Base-by-base conservation (phyloP, 371 early-diverging fungal species). In the Haplosporangium sp. region DNA sequence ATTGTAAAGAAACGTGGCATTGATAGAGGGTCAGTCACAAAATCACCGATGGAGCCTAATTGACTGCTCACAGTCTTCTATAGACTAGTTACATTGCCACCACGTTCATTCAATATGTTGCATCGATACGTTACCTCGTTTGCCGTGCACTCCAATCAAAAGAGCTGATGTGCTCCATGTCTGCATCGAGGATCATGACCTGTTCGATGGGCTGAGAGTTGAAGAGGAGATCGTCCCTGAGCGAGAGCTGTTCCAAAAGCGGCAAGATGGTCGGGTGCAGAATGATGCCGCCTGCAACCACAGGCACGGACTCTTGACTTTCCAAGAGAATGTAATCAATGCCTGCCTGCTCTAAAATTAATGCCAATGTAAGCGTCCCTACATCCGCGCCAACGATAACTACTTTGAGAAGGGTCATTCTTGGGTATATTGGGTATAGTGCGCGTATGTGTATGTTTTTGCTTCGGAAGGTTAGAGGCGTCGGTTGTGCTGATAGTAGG, bases 161-260 rank as follows among this genome's bases (percentile, higher is more conserved):
- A 10, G 59, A 53, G 18, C 52, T 59, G 37, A 75, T 65, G 18
- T 47, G 36, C 14, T 69, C 70, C 67, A 69, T 69, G n/a, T 69
- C 53, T 6, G 70, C 4, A 21, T 69, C 63, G 7, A 69, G 50
- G 38, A 75, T 40, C n/a, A 52, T 57, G 18, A 62, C 76, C 13
- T 75, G 66, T 46, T 75, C 76, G 54, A 75, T 37, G 20, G 76
- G 76, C 5, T 75, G 76, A 50, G 76, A 75, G 18, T 38, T 64
- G 55, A 75, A 75, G 59, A 75, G 48, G 38, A 75, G 59, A 55
- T 75, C 76, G 46, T 75, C 76, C 21, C 70, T 55, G 50, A 75
- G 67, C 0, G 48, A 58, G 18, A 75, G 63, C 43, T 75, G 76
- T 23, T 75, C 76, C 38, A 75, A 48, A 36, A 75, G 59, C 16